A percentile compares a stretch with the other conserved stretches of the same genome.
Conservation (phyloP, 2,329 filamentous ascomycete species). For the Cercospora zeina region DNA sequence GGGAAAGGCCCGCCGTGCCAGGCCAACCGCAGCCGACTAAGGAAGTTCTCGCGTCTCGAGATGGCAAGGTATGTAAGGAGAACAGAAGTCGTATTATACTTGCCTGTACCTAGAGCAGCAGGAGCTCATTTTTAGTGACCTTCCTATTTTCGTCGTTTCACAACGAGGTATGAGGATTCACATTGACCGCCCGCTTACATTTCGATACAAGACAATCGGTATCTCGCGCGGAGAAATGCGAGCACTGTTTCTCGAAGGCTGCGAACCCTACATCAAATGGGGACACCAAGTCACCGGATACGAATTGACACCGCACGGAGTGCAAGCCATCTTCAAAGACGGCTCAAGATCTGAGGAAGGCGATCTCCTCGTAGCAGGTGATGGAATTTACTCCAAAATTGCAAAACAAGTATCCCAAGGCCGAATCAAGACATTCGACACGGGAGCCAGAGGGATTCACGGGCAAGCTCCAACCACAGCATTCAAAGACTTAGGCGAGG, state of each 20-base stretch:
- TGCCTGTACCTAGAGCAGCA: neutral
- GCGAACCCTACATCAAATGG: conserved; percentile 59
- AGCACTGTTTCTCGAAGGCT: conserved; percentile 57
- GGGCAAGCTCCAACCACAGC: conserved; percentile 63
- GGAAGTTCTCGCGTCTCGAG: conserved; percentile 51
- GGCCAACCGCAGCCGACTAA: conserved; percentile 26
- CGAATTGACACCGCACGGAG: conserved; percentile 56
- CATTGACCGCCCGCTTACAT: neutral
- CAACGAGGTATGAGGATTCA: neutral
- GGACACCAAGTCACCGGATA: conserved; percentile 59
- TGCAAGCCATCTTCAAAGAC: conserved; percentile 60
- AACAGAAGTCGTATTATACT: neutral
- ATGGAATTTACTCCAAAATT: conserved; percentile 63
- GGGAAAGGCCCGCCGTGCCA: conserved; percentile 12
- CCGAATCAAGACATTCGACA: conserved; percentile 62
- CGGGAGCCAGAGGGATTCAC: conserved; percentile 64
- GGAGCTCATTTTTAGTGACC: neutral
- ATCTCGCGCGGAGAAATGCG: conserved; percentile 66
- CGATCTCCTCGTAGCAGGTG: conserved; percentile 60
- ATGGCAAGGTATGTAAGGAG: conserved; percentile 44
- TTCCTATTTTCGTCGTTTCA: neutral
- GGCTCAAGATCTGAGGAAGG: conserved; percentile 61
- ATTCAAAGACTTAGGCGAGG: conserved; percentile 63
- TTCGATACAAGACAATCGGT: conserved; percentile 54
- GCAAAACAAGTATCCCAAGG: conserved; percentile 61